These are phyloP conservation scores for Schoenoplectus tabernaemontani DNA, from an alignment of 202 grass and related monocot genomes.

Conservation along the genomic window DNA sequence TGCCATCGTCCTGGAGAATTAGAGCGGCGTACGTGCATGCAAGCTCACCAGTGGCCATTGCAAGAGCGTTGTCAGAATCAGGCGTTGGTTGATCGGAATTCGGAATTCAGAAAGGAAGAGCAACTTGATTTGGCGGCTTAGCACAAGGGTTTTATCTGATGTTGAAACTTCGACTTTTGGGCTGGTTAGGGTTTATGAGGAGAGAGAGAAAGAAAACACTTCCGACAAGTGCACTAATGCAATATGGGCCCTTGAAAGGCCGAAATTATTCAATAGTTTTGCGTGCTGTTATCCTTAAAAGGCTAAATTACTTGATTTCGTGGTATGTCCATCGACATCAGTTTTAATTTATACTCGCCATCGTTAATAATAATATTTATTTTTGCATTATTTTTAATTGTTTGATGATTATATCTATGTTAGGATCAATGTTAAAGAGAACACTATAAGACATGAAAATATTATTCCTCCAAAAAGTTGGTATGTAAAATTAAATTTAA, in stretches of 20 bases:
- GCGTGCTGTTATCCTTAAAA: too few relatives aligned
- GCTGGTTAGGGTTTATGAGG: conserved; percentile 17
- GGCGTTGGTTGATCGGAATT: too few relatives aligned
- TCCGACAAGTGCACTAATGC: background rate
- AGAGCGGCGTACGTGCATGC: conserved; percentile 38
- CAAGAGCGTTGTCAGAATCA: background rate
- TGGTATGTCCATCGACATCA: too few relatives aligned
- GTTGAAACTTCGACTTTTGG: background rate
- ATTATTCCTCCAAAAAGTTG: too few relatives aligned
- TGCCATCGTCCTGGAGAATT: conserved; percentile 36
- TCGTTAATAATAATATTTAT: too few relatives aligned
- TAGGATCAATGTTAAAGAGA: too few relatives aligned
- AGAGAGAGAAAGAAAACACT: background rate
- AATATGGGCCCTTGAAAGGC: background rate
- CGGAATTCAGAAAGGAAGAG: background rate
- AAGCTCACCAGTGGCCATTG: conserved; percentile 28
- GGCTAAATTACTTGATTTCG: too few relatives aligned
- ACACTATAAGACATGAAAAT: too few relatives aligned
- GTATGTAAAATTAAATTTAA: too few relatives aligned
- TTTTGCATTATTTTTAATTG: too few relatives aligned
- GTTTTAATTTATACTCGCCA: too few relatives aligned
- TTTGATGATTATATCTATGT: too few relatives aligned
- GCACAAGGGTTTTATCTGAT: background rate
- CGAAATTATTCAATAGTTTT: background rate
- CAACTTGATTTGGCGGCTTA: conserved; percentile 4